A percentile compares a stretch with the other conserved stretches of the same genome.
phyloP scores from a whole-genome alignment of 352 stramenopile genomes.

The Phytophthora capsici region DNA sequence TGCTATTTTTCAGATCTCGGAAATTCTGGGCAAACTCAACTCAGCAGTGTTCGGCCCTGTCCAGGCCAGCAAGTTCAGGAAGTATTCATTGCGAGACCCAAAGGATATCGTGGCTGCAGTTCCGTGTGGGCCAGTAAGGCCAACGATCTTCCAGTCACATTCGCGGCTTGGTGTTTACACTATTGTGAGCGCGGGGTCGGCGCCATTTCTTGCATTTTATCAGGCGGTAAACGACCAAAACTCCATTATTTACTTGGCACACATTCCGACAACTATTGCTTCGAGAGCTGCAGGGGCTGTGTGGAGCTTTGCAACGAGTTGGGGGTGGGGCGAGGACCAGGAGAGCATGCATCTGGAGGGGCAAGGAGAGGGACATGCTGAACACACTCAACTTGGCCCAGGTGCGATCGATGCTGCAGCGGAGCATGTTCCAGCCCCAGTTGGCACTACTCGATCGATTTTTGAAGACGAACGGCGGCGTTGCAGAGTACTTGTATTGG shows the following conservation, averaged over 20 bases:
- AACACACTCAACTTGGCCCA: conserved; percentile 34
- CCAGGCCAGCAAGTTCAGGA: conserved; percentile 81
- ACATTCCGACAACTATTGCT: conserved; percentile 84
- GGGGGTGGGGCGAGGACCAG: conserved; percentile 56
- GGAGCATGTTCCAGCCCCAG: conserved; percentile 74
- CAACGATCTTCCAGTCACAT: conserved; percentile 87
- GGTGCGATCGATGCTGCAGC: conserved; percentile 57
- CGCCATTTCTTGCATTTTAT: conserved; percentile 83
- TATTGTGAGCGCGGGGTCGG: conserved; percentile 68
- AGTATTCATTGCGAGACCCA: conserved; percentile 81
- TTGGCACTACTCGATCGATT: conserved; percentile 58
- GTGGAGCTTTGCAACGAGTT: conserved; percentile 87
- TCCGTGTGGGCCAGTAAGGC: conserved; percentile 66
- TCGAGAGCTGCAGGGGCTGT: conserved; percentile 75
- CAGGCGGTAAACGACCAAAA: conserved; percentile 87
- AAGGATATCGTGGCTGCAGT: conserved; percentile 60
- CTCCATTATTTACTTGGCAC: conserved; percentile 86
- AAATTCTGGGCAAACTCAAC: conserved; percentile 60
- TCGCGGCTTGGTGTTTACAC: conserved; percentile 75
- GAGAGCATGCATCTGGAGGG: conserved; percentile 6
- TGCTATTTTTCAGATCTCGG: conserved; percentile 76
- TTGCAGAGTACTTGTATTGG: conserved; percentile 67
- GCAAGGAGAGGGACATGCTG: conserved; percentile 19
- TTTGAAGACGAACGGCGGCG: conserved; percentile 68
- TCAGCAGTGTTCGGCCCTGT: conserved; percentile 64